Base-by-base conservation (phyloP, 164 flowering plant species). In the Chimonanthus praecox region DNA sequence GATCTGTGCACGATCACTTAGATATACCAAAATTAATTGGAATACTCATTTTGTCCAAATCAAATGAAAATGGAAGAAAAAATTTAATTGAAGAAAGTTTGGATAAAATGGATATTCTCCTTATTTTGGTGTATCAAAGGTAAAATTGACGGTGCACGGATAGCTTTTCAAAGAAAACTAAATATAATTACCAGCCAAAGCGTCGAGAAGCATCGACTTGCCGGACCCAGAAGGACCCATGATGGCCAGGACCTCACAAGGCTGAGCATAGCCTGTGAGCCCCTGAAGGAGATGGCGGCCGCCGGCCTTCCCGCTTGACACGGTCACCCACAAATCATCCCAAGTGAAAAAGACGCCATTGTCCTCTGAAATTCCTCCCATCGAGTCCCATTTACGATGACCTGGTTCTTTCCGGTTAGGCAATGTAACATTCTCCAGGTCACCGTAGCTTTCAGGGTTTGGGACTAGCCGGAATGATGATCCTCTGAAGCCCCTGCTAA, bases 201-300 rank as follows among this genome's bases (percentile, higher is more conserved):
- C 80, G 61, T 89, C 91, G 43, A 89, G 90, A 74, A 89, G 90
- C 5, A 88, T 89, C 3, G 94, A 84, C 58, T 89, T 89, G 80
- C 94, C 94, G 72, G 78, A 88, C 45, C 91, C 90, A 74, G 93
- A 86, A 73, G 93, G 93, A 68, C 93, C 93, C 90, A 89, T 89
- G 16, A 89, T 82, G 15, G 93, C 92, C 81, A 87, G 75, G 47
- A 86, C 71, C 77, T 87, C 80, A 8, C 89, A 86, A 0, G 93
- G 89, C 4, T 73, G 76, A 7, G 88, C 90, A 65, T 84, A 87
- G 3, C 94, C 94, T 0, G 81, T 82, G 8, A 89, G 73, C 18
- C 85, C 90, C 51, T 81, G 80, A 67, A 89, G 85, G 4, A 89
- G 83, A 4, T 84, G 8, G 15, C 44, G 72, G 67, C 58, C 15